Base-by-base conservation (phyloP, 768 basidiomycete species). In the Boletus reticuloceps region DNA sequence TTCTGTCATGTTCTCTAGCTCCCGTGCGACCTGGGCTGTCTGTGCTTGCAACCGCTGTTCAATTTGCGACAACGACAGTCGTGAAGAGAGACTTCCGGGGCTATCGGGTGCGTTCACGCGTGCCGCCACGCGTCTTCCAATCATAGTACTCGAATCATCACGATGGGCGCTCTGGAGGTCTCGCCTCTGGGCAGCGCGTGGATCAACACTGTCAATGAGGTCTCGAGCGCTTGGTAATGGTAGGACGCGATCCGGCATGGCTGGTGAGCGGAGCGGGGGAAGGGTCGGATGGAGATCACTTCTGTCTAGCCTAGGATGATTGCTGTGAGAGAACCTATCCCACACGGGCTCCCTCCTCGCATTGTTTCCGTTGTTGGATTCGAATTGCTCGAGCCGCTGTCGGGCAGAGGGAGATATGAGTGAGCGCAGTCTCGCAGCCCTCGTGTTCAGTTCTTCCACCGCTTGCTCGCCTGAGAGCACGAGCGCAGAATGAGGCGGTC, bases 91-190 rank as follows among this genome's bases (percentile, higher is more conserved):
- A 32, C 55, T 56, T 17, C 47, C 41, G 1, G 58, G 67, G n/a
- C 49, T 37, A 6, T 69, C 60, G 34, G 67, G 48, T 37, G 60
- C 55, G 31, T 54, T 60, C 19, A 62, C 51, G 51, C 70, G 70
- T 4, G 72, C 72, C 4, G 71, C 67, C 41, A 72, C 70, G 38
- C 69, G 70, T 27, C 72, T 65, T 36, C 70, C 70, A 17, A 74
- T 72, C 68, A 71, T 66, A 5, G 70, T 72, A 11, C 58, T 69
- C 16, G 72, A 56, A 10, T 72, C 70, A n/a, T 74, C 70, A 7
- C 53, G 57, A 41, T 49, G 53, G 34, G 48, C 22, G 22, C 51
- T 63, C 38, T 58, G 66, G 41, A 56, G 17, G 14, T 71, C 65
- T 47, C 59, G 61, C 22, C 67, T 58, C 46, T 62, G 54, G 1